These are phyloP conservation scores for Fusarium chuoi DNA, from an alignment of 2,329 filamentous ascomycete species.

Conservation along the genomic window DNA sequence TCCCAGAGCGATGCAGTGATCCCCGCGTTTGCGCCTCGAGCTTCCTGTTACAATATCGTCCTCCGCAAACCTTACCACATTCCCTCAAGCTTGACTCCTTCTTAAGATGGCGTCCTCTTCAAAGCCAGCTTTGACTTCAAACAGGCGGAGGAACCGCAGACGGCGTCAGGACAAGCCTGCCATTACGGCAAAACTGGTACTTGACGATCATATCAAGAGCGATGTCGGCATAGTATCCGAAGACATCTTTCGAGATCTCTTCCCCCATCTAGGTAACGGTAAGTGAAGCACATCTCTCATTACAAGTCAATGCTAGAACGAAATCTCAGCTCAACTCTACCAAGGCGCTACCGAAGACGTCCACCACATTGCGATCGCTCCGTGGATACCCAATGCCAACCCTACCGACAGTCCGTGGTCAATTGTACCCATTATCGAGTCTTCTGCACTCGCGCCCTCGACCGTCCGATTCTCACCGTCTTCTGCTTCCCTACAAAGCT, in stretches of 20 bases:
- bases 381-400: slow-evolving; percentile 71
- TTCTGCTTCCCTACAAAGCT: slow-evolving; percentile 80
- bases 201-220: slow-evolving; percentile 86
- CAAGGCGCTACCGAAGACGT: slow-evolving; percentile 50
- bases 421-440: slow-evolving; percentile 78
- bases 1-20: slow-evolving; percentile 28
- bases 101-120: slow-evolving; percentile 46
- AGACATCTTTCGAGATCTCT: slow-evolving; percentile 85
- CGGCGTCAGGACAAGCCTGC: slow-evolving; percentile 76
- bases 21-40: slow-evolving; percentile 32
- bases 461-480: slow-evolving; percentile 82
- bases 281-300: slow-evolving; percentile 45
- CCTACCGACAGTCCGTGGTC: slow-evolving; percentile 80
- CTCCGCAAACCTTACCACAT: slow-evolving; percentile 8
- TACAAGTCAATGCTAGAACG: not conserved
- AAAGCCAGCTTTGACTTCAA: slow-evolving; percentile 38
- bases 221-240: slow-evolving; percentile 88
- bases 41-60: slow-evolving; percentile 16
- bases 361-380: slow-evolving; percentile 77
- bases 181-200: slow-evolving; percentile 80
- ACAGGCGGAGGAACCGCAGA: slow-evolving; percentile 59
- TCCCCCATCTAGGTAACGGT: slow-evolving; percentile 70
- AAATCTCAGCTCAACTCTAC: slow-evolving; percentile 9
- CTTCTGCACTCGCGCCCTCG: slow-evolving; percentile 74
- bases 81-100: not conserved